phyloP scores from a whole-genome alignment of 1,284 basidiomycete genomes.

The Ceratobasidium sp. region DNA sequence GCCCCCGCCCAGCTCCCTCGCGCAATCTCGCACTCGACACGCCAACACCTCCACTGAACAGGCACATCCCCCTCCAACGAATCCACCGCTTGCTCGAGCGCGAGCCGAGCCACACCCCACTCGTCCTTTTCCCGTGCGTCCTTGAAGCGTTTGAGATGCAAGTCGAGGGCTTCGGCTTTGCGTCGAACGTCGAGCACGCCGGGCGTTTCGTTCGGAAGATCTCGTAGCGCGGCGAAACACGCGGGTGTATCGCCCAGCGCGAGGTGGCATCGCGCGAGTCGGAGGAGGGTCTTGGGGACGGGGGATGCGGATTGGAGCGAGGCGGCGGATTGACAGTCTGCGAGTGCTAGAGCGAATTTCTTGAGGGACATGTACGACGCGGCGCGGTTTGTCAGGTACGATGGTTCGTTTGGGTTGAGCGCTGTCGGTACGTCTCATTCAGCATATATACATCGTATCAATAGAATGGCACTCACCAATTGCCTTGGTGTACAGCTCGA shows the following conservation, averaged over 20 bases:
- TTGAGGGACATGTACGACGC: slow-evolving; percentile 86
- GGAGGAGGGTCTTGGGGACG: slow-evolving; percentile 72
- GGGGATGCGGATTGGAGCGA: slow-evolving; percentile 64
- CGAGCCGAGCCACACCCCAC: slow-evolving; percentile 72
- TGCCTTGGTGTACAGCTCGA: slow-evolving; percentile 80
- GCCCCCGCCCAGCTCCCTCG: slow-evolving; percentile 75
- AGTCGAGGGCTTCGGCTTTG: slow-evolving; percentile 67
- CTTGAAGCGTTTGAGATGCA: slow-evolving; percentile 70
- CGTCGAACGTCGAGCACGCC: slow-evolving; percentile 60
- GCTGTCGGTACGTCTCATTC: too few relatives aligned
- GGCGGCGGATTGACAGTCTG: slow-evolving; percentile 79
- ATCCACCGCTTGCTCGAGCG: slow-evolving; percentile 63
- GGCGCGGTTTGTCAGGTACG: slow-evolving; percentile 84
- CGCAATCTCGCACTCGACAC: slow-evolving; percentile 75
- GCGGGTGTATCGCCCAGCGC: slow-evolving; percentile 74
- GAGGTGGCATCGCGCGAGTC: slow-evolving; percentile 80
- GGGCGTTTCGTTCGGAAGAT: slow-evolving; percentile 55
- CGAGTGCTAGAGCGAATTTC: slow-evolving; percentile 73
- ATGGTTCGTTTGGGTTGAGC: slow-evolving; percentile 70
- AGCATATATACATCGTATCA: too few relatives aligned
- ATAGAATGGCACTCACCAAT: slow-evolving; percentile 70
- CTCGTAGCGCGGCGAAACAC: slow-evolving; percentile 66
- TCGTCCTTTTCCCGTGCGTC: slow-evolving; percentile 65
- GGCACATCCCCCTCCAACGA: slow-evolving; percentile 72
- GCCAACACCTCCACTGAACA: slow-evolving; percentile 78